A percentile compares a stretch with the other conserved stretches of the same genome.
Evolutionary conservation across 2,329 filamentous ascomycete species (phyloP).

Genomic region (Proliferodiscus dingleyae): DNA sequence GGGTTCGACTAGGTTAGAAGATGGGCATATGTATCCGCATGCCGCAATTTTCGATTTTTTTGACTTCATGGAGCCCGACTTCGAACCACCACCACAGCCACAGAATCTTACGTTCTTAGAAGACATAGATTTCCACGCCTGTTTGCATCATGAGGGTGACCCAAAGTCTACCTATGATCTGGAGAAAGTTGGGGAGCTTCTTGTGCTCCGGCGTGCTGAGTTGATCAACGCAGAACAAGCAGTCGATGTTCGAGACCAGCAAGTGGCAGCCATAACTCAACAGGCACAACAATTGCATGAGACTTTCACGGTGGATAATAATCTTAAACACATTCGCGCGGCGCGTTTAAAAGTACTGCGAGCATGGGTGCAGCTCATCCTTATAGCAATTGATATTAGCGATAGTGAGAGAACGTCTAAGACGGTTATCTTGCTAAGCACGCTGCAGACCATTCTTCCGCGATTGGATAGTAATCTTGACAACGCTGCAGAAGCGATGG

Average conservation of each 20-base stretch:
- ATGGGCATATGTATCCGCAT: conserved; percentile 56
- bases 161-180: conserved; percentile 60
- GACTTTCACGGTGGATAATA: conserved; percentile 60
- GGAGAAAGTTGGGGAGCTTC: conserved; percentile 65
- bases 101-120: conserved; percentile 57
- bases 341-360: conserved; percentile 63
- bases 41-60: conserved; percentile 86
- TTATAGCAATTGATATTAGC: conserved; percentile 77
- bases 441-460: conserved; percentile 80
- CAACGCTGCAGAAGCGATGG: conserved; percentile 63
- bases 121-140: conserved; percentile 63
- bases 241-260: conserved; percentile 44
- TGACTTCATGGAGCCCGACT: conserved; percentile 73
- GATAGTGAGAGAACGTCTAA: conserved; percentile 70
- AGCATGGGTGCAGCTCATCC: conserved; percentile 79
- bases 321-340: conserved; percentile 48
- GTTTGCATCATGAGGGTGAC: conserved; percentile 55
- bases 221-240: conserved; percentile 46
- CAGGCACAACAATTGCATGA: conserved; percentile 58
- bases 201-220: conserved; percentile 65
- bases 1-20: conserved; percentile 65
- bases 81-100: conserved; percentile 40
- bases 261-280: conserved; percentile 45
- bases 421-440: conserved; percentile 76
- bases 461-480: conserved; percentile 74